phyloP scores from a whole-genome alignment of 345 rosid genomes.

The Pistacia integerrima region DNA sequence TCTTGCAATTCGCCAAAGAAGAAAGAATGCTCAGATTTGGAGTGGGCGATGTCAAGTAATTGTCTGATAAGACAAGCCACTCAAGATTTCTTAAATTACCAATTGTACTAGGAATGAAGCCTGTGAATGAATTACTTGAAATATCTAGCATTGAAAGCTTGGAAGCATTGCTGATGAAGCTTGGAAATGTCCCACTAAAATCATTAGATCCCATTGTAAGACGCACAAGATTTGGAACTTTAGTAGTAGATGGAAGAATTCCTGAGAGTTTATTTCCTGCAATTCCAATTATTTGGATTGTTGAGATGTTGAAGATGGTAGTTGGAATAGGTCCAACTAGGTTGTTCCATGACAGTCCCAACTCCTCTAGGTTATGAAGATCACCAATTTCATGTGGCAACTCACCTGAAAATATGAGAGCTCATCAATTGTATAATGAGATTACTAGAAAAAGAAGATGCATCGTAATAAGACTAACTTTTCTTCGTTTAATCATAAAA shows the following conservation, averaged over 20 bases:
- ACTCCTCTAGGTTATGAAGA: not conserved
- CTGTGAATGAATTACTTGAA: not conserved
- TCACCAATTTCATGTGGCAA: not conserved
- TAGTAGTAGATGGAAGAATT: not conserved
- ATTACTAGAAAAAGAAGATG: no score
- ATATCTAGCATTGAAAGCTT: not conserved
- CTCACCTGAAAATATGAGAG: not conserved
- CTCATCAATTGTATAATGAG: no score
- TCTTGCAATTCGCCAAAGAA: slow-evolving; percentile 20
- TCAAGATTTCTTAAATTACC: slow-evolving; percentile 13
- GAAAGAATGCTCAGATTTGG: slow-evolving; percentile 1
- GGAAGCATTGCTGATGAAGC: not conserved
- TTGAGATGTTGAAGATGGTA: slow-evolving; percentile 9
- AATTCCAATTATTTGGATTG: not conserved
- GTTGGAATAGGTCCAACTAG: not conserved
- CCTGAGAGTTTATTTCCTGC: not conserved
- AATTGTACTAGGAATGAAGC: slow-evolving; percentile 8
- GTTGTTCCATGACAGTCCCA: not conserved
- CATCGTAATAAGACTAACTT: no score
- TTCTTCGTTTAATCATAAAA: no score
- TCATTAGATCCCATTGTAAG: not conserved
- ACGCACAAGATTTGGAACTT: not conserved
- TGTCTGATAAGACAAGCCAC: not conserved
- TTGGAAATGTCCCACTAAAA: not conserved
- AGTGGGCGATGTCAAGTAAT: not conserved